Conservation (phyloP, 768 basidiomycete genomes). For the Tylopilus sp. region DNA sequence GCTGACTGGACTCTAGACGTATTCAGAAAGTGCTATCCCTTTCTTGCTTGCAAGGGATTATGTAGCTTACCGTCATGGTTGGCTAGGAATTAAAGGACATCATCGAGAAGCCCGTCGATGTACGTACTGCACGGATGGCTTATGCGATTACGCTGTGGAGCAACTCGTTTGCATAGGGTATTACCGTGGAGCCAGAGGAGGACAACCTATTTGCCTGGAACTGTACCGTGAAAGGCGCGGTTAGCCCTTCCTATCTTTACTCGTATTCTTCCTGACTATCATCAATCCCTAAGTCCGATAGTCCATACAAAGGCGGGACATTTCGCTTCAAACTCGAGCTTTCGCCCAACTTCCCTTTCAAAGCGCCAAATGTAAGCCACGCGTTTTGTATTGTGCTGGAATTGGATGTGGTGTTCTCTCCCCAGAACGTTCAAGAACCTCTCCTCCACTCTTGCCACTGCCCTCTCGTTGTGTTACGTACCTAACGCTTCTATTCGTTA, state of each 20-base stretch:
- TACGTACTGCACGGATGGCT: conserved; percentile 32
- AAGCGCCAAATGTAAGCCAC: conserved; percentile 65
- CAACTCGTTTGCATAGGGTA: conserved; percentile 42
- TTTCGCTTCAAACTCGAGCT: conserved; percentile 72
- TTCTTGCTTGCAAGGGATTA: background rate
- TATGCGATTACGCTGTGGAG: conserved; percentile 8
- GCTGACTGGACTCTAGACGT: conserved; percentile 46
- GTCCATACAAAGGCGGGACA: conserved; percentile 80
- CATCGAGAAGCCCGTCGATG: conserved; percentile 59
- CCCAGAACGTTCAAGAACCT: conserved; percentile 19
- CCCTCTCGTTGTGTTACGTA: conserved; percentile 18
- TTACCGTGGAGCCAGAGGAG: conserved; percentile 60
- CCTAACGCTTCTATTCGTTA: conserved; percentile 27
- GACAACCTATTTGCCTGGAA: conserved; percentile 78
- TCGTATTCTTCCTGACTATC: background rate
- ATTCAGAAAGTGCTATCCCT: conserved; percentile 61
- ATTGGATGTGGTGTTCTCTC: conserved; percentile 2
- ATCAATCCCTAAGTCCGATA: conserved; percentile 50
- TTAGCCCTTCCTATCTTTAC: conserved; percentile 34
- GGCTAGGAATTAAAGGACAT: conserved; percentile 66
- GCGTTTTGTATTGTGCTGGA: conserved; percentile 3
- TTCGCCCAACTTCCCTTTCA: conserved; percentile 85
- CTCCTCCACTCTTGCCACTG: background rate
- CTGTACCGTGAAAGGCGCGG: conserved; percentile 70
- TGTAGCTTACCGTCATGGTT: conserved; percentile 10